Evolutionary conservation across 1,284 basidiomycete genomes (phyloP).

Genomic region (Cutaneotrichosporon sp.): DNA sequence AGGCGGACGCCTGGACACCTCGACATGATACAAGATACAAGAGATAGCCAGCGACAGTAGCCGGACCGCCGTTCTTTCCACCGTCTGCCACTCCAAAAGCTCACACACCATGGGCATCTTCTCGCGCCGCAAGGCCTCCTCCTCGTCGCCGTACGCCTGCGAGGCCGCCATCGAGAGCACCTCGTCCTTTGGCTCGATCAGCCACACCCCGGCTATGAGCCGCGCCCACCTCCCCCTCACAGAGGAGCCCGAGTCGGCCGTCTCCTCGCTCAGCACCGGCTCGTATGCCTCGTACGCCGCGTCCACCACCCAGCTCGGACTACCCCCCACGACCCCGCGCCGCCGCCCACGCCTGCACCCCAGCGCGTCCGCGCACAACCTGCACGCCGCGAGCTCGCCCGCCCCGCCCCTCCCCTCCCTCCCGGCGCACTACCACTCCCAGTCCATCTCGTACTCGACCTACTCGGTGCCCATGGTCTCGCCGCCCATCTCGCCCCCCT

Average conservation of each 20-base stretch:
- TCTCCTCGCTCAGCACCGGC: not conserved
- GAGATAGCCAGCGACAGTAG: no score
- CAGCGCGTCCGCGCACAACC: not conserved
- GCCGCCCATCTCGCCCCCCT: not conserved
- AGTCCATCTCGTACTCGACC: not conserved
- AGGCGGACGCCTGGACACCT: no score
- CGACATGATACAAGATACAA: no score
- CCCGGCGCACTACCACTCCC: not conserved
- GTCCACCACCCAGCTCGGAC: not conserved
- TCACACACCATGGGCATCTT: not conserved
- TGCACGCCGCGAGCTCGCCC: not conserved
- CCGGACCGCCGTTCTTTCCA: no score
- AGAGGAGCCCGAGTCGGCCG: not conserved
- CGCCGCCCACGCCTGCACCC: not conserved
- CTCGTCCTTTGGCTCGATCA: conserved; percentile 1
- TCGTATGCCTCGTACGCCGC: not conserved
- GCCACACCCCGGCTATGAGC: not conserved
- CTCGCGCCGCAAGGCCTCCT: not conserved
- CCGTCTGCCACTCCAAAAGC: not conserved
- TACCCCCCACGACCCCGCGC: not conserved
- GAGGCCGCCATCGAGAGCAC: not conserved
- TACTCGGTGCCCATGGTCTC: no score
- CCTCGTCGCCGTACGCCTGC: not conserved
- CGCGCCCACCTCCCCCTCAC: not conserved
- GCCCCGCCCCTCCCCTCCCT: not conserved